Conservation (phyloP, 345 rosid genomes). For the Populus tremula region DNA sequence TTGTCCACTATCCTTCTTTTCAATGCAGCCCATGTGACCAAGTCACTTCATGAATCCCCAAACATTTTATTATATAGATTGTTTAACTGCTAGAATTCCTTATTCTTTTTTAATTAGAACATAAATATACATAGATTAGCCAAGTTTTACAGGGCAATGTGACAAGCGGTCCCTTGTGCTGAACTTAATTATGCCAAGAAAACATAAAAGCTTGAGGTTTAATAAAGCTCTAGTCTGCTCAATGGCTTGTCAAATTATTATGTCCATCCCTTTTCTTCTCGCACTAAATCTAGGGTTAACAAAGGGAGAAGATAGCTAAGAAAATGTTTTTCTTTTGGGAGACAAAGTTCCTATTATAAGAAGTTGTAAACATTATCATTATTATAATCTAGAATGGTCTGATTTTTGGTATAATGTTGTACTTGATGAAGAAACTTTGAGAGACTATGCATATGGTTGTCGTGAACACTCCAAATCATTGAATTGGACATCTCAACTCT, state of each 20-base stretch:
- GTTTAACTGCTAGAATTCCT: background rate
- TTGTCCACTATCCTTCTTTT: background rate
- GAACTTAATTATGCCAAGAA: background rate
- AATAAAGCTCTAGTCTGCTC: background rate
- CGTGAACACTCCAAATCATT: conserved; percentile 28
- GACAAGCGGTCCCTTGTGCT: background rate
- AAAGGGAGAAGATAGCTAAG: conserved; percentile 5
- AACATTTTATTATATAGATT: background rate
- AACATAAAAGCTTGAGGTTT: background rate
- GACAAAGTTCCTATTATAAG: conserved; percentile 11
- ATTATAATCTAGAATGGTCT: conserved; percentile 15
- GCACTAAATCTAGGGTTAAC: conserved; percentile 2
- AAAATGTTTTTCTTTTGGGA: conserved; percentile 18
- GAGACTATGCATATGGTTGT: conserved; percentile 26
- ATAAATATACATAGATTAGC: background rate
- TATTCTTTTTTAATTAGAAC: background rate
- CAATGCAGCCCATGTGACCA: conserved; percentile 18
- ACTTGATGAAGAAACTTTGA: background rate
- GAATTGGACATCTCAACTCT: conserved; percentile 38
- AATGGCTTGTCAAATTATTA: conserved; percentile 16
- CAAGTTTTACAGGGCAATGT: background rate
- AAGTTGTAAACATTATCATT: conserved; percentile 4
- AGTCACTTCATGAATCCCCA: conserved; percentile 13
- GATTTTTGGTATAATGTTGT: conserved; percentile 12
- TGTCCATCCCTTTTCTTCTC: conserved; percentile 5